A percentile compares a stretch with the other conserved stretches of the same genome.
These are phyloP conservation scores for Diaporthe eres DNA, from an alignment of 2,329 filamentous ascomycete genomes.

Conservation along the genomic window DNA sequence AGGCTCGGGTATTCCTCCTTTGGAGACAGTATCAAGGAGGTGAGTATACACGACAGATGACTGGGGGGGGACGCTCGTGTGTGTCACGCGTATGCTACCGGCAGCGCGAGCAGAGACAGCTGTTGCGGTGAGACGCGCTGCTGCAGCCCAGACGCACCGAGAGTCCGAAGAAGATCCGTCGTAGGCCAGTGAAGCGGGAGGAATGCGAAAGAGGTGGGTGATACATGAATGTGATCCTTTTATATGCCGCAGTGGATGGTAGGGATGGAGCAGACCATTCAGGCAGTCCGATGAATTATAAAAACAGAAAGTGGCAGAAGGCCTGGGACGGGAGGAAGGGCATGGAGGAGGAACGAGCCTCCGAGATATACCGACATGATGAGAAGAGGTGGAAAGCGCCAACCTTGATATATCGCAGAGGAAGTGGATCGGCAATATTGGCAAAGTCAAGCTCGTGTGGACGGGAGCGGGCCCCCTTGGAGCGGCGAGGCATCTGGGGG, in stretches of 20 bases:
- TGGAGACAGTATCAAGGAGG: not conserved
- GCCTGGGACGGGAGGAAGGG: not conserved
- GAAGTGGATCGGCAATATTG: constrained; percentile 31
- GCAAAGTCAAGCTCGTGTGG: constrained; percentile 5
- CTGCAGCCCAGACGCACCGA: constrained; percentile 32
- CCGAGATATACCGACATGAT: constrained; percentile 30
- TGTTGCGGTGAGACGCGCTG: constrained; percentile 12
- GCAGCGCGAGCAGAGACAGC: not conserved
- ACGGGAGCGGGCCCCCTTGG: constrained; percentile 11
- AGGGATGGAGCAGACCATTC: not conserved
- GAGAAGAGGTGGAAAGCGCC: constrained; percentile 7
- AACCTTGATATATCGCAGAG: constrained; percentile 33
- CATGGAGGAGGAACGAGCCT: constrained; percentile 18
- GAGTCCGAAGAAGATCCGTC: constrained; percentile 13
- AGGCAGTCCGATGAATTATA: not conserved
- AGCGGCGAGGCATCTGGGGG: constrained; percentile 27
- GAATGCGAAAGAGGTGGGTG: constrained; percentile 18
- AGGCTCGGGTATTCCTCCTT: constrained; percentile 15
- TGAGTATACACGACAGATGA: constrained; percentile 4
- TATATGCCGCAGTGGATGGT: not conserved
- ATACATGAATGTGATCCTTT: constrained; percentile 24
- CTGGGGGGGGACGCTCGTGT: not conserved
- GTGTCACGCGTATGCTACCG: constrained; percentile 11
- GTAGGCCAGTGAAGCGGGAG: constrained; percentile 24
- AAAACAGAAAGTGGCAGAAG: constrained; percentile 8